These are phyloP conservation scores for Ascochyta viciae-villosae DNA, from an alignment of 2,329 filamentous ascomycete species.

Conservation along the genomic window DNA sequence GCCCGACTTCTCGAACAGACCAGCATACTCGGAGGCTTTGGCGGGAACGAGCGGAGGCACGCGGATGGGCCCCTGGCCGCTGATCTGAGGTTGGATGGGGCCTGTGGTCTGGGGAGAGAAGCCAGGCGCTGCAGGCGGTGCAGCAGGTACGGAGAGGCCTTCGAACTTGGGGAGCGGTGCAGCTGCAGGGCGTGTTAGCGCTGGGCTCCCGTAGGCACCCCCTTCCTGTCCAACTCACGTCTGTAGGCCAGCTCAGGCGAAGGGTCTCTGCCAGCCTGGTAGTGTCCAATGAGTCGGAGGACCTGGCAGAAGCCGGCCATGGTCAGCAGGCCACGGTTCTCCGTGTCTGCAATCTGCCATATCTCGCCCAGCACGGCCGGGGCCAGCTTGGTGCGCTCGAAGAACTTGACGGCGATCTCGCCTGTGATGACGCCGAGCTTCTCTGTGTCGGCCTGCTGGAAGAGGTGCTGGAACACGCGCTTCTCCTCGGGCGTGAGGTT, in stretches of 20 bases:
- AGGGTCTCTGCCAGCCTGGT: conserved; percentile 85
- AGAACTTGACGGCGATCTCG: conserved; percentile 96
- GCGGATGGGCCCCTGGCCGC: conserved; percentile 69
- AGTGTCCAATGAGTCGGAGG: conserved; percentile 91
- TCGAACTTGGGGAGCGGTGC: conserved; percentile 94
- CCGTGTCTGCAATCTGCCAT: conserved; percentile 98
- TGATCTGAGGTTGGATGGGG: conserved; percentile 48
- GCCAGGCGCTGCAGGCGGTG: conserved; percentile 60
- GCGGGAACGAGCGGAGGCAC: conserved; percentile 88
- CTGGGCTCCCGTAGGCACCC: conserved; percentile 2
- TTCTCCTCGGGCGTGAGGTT: conserved; percentile 93
- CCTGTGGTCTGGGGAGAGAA: conserved; percentile 50
- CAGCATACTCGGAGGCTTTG: conserved; percentile 86
- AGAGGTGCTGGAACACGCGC: conserved; percentile 89
- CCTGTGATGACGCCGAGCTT: conserved; percentile 92
- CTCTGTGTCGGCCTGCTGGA: conserved; percentile 90
- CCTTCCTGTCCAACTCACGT: conserved; percentile 55
- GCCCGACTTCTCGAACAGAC: conserved; percentile 89
- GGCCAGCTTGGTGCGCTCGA: conserved; percentile 91
- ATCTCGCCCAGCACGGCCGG: conserved; percentile 91
- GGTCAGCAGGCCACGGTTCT: conserved; percentile 93
- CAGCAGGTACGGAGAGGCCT: conserved; percentile 65
- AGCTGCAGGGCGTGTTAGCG: conserved; percentile 52
- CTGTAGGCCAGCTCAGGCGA: conserved; percentile 82
- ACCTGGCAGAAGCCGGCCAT: conserved; percentile 93